Evolutionary conservation across 257 asterid genomes (phyloP).

Genomic region (Euphrasia confusa): DNA sequence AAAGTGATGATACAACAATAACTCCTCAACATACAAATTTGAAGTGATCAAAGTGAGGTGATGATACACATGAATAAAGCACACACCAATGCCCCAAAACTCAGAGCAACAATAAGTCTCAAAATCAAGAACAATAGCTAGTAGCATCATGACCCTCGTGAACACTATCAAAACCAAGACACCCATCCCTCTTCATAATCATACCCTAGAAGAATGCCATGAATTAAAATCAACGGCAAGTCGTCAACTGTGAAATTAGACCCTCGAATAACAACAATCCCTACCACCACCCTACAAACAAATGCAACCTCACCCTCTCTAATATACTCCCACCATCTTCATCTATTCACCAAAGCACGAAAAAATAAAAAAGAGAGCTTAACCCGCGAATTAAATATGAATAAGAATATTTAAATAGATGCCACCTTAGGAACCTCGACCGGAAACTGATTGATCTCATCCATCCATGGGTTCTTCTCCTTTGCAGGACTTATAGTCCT

Average conservation of each 20-base stretch:
- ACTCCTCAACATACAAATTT: no score
- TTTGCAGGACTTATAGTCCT: conserved; percentile 34
- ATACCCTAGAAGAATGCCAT: conserved; percentile 1
- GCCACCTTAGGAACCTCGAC: conserved; percentile 47
- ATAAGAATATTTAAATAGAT: conserved; percentile 4
- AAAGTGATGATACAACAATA: neutral
- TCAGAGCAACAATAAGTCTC: neutral
- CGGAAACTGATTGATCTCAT: conserved; percentile 43
- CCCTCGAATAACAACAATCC: neutral
- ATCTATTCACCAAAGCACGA: neutral
- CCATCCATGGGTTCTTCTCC: conserved; percentile 48
- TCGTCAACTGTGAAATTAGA: conserved; percentile 1
- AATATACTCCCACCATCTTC: neutral
- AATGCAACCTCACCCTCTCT: neutral
- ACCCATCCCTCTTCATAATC: neutral
- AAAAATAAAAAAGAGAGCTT: neutral
- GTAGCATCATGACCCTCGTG: neutral
- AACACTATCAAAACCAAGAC: neutral
- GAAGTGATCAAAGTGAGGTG: no score
- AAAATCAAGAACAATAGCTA: neutral
- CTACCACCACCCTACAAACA: neutral
- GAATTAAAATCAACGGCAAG: neutral
- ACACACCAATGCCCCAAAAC: neutral
- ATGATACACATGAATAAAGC: neutral
- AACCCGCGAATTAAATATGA: neutral